These are phyloP conservation scores for Helichrysum umbraculigerum DNA, from an alignment of 129 eudicot genomes.

Conservation along the genomic window DNA sequence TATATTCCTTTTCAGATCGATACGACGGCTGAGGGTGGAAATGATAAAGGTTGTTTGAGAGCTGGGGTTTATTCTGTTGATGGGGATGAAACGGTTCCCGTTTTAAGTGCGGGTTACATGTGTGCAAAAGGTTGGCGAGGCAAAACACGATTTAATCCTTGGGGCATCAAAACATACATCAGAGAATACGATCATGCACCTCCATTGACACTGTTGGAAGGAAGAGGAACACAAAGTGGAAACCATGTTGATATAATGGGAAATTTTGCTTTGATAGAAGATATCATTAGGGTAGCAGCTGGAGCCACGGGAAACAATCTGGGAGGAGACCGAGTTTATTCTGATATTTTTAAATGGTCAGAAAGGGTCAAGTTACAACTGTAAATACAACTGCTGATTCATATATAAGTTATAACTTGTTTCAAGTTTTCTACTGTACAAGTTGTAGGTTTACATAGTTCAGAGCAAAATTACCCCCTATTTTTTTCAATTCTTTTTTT, in stretches of 20 bases:
- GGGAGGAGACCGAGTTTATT: constrained; percentile 13
- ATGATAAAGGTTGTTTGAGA: constrained; percentile 1
- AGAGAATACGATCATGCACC: constrained; percentile 13
- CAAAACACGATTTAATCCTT: constrained; percentile 13
- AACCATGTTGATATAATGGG: constrained; percentile 21
- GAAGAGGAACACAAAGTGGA: constrained; percentile 20
- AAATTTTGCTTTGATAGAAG: constrained; percentile 10
- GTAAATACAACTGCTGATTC: constrained; percentile 3
- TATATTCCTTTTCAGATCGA: constrained; percentile 13
- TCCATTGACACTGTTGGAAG: not conserved
- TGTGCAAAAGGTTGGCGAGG: constrained; percentile 22
- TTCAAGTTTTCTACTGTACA: not conserved
- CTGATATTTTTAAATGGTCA: constrained; percentile 2
- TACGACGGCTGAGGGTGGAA: not conserved
- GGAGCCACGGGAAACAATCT: not conserved
- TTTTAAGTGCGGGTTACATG: constrained; percentile 14
- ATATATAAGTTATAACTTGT: not conserved
- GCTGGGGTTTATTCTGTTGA: constrained; percentile 9
- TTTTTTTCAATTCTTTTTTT: too few relatives aligned
- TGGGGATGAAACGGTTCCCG: constrained; percentile 17
- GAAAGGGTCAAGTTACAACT: constrained; percentile 12
- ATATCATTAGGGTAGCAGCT: constrained; percentile 5
- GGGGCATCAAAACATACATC: constrained; percentile 4
- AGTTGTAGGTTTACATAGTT: not conserved
- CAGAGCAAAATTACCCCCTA: too few relatives aligned